Evolutionary conservation across 2,329 filamentous ascomycete genomes (phyloP), one percentile per base, ranked within the genome.

Genomic region (Aspergillus viridinutans): DNA sequence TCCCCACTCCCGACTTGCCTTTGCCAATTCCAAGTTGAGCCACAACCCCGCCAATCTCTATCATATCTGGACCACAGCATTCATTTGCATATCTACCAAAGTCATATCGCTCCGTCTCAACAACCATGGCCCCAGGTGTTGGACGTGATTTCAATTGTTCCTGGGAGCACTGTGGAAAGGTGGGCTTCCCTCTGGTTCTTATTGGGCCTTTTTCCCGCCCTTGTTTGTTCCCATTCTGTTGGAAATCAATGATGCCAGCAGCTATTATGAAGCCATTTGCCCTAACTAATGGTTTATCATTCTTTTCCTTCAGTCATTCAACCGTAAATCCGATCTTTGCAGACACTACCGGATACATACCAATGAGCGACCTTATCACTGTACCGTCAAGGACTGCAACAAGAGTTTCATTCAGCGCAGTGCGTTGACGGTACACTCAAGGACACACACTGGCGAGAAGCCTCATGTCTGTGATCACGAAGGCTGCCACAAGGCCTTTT

Each of bases 361-460:
- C 61, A 78, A 78, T 62, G 76, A 78, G 60, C 74, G 76, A 50
- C 76, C 76, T n/a, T 78, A 79, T 58, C 72, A 74, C 51, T 79
- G 76, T 64, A 76, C 69, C 1, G 72, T 76, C 50, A 69, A 72
- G 52, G 73, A 74, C 57, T 79, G 76, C 67, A 74, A 74, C 55
- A 79, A 79, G 65, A 78, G 75, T 63, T 79, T 79, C 60, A 79
- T 79, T 58, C 76, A 79, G 61, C 74, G 76, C 56, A 78, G 76
- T 61, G 76, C 76, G 25, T 64, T 79, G 64, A 79, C 76, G n/a
- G 73, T 79, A 49, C 74, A 78, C 64, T 72, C 74, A 38, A 69
- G 75, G 48, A 76, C 76, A 32, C 73, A 77, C 64, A 76, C 76
- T 8, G 75, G 75, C 43, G 75, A 77, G 61, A 76, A 79, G 61